These are phyloP conservation scores for Psilocybe sp. DNA, from an alignment of 768 basidiomycete species.

Conservation along the genomic window DNA sequence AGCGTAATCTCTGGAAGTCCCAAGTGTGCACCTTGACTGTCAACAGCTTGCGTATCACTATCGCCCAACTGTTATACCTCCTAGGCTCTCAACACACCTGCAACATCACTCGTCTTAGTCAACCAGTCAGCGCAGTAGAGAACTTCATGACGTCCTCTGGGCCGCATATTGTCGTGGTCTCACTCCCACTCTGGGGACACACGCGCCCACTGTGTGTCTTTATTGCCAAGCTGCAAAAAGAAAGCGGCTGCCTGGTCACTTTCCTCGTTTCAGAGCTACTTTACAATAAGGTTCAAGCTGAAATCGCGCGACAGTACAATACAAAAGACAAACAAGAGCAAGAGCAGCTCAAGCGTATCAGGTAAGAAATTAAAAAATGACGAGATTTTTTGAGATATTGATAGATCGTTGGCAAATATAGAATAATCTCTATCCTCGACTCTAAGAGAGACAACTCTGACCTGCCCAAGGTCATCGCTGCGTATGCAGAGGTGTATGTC, in stretches of 20 bases:
- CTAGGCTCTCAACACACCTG: no score
- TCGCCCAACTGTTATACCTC: no score
- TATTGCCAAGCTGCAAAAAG: neutral
- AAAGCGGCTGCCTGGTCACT: neutral
- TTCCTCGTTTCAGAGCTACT: neutral
- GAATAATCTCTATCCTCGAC: neutral
- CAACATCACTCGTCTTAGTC: no score
- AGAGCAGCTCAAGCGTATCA: neutral
- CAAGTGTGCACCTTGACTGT: no score
- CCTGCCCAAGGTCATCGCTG: slow-evolving; percentile 1
- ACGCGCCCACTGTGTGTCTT: slow-evolving; percentile 3
- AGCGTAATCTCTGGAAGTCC: no score
- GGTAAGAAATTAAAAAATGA: neutral
- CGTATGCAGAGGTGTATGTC: neutral
- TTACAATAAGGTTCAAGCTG: neutral
- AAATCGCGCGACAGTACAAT: neutral
- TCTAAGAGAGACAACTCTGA: neutral
- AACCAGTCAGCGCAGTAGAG: no score
- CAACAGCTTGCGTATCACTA: no score
- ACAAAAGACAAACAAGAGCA: neutral
- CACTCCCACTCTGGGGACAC: slow-evolving; percentile 1
- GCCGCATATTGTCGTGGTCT: neutral
- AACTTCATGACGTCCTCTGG: no score
- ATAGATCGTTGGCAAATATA: neutral
- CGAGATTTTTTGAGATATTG: neutral